Base-by-base conservation (phyloP, 495 filamentous ascomycete species). In the Penicillium robsamsonii region DNA sequence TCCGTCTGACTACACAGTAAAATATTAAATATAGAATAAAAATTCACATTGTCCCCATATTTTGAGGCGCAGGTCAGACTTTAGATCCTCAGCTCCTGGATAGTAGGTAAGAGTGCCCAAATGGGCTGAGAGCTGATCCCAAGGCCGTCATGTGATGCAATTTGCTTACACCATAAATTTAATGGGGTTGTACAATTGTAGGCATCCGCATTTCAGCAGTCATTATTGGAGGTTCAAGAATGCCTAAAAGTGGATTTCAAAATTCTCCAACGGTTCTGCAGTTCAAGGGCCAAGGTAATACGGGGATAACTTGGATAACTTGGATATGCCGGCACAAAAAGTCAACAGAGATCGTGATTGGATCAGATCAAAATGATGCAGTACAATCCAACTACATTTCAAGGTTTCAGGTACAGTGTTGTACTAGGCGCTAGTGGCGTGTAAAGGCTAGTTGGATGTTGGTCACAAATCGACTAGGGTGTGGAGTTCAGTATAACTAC, bases 141-240 rank as follows among this genome's bases (percentile, higher is more conserved):
- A 20, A 22, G 20, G 11, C 7, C n/a, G 1, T 38, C 15, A 17
- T 38, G 35, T 24, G 41, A 43, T 43, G 0, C 22, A 22, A 22
- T 22, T 22, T 22, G 22, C 22, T 22, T 22, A 22, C 22, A 22
- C 22, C 22, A 2, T 22, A 22, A 22, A 22, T 22, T 22, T 22
- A 22, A 22, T 22, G 22, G 22, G 1, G 1, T 22, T 22, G 2
- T 22, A 2, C 22, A 22, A 22, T 22, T 25, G 4, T 18, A 51
- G 49, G 49, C 49, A 41, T 41, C 49, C 11, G 22, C 35, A 24
- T 51, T 51, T 51, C 22, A n/a, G 20, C 20, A 2, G 24, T n/a
- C 17, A n/a, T 41, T 9, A 41, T 51, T 51, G 49, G 49, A 51
- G 2, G 1, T 12, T 9, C 20, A 25, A 20, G 0, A 30, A 20